Conservation (phyloP, 257 asterid genomes). For the Petrea volubilis region DNA sequence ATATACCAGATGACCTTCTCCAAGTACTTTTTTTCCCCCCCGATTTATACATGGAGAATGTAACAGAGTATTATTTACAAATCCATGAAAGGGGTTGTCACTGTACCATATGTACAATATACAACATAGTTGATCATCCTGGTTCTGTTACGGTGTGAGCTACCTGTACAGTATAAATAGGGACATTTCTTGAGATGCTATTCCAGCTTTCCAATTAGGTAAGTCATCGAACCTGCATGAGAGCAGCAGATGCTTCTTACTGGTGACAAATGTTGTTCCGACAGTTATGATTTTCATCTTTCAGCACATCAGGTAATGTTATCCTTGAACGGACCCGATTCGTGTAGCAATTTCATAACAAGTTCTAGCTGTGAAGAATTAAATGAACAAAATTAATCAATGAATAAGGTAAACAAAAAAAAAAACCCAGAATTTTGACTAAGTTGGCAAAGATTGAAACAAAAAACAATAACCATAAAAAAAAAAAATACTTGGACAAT, state of each 20-base stretch:
- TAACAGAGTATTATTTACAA: conserved; percentile 2
- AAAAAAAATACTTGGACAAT: too few relatives aligned
- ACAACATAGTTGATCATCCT: background rate
- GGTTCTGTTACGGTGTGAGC: background rate
- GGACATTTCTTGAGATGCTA: conserved; percentile 5
- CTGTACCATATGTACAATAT: conserved; percentile 21
- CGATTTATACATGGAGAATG: background rate
- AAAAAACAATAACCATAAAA: too few relatives aligned
- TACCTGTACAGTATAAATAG: conserved; percentile 6
- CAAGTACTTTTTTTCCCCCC: background rate
- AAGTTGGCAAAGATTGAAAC: too few relatives aligned
- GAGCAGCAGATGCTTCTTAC: background rate
- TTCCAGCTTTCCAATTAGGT: background rate
- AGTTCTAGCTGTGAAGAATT: conserved; percentile 59
- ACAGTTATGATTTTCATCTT: background rate
- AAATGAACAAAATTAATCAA: background rate
- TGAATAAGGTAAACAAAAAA: background rate
- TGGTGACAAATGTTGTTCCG: background rate
- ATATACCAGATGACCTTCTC: background rate
- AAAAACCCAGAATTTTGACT: too few relatives aligned
- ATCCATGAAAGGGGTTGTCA: background rate
- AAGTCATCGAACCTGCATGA: conserved; percentile 3
- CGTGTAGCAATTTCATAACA: conserved; percentile 70
- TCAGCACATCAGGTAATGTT: conserved; percentile 26
- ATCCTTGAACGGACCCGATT: conserved; percentile 88